Evolutionary conservation across 23 red algal species (phyloP).

Genomic region (Gracilaria gracilis): DNA sequence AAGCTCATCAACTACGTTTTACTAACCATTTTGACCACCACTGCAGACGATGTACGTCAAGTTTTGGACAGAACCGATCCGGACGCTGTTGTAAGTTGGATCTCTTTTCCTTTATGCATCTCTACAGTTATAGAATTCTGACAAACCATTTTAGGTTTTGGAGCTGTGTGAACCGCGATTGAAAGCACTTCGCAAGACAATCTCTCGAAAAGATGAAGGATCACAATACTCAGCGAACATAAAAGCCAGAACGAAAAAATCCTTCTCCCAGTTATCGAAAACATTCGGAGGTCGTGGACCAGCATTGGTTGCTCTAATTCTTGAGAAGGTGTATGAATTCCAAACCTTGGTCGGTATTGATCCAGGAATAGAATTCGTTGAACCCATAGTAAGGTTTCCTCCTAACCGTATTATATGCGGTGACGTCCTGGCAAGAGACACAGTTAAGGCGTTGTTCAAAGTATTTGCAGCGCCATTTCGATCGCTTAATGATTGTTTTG

Average conservation of each 20-base stretch:
- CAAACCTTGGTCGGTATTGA: constrained; percentile 34
- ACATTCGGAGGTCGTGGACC: constrained; percentile 20
- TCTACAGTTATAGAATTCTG: not conserved
- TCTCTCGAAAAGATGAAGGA: not conserved
- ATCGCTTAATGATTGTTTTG: constrained; percentile 20
- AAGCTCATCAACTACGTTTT: not conserved
- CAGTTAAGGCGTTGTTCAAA: constrained; percentile 13
- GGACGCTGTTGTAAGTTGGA: constrained; percentile 17
- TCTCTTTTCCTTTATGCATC: not conserved
- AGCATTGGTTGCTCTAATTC: constrained; percentile 20
- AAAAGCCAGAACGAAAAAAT: not conserved
- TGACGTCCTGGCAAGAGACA: constrained; percentile 36
- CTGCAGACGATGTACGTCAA: constrained; percentile 17
- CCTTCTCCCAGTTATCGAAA: constrained; percentile 18
- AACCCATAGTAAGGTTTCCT: constrained; percentile 13
- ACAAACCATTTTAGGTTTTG: constrained; percentile 22
- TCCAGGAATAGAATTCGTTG: constrained; percentile 39
- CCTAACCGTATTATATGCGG: constrained; percentile 21
- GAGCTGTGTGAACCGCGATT: constrained; percentile 48
- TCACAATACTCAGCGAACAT: not conserved
- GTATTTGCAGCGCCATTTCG: constrained; percentile 24
- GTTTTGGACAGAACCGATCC: constrained; percentile 32
- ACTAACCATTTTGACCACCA: not conserved
- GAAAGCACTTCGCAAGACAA: constrained; percentile 30
- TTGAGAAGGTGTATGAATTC: constrained; percentile 41